These are phyloP conservation scores for Phytophthora foliorum DNA, from an alignment of 352 stramenopile genomes.

Conservation along the genomic window DNA sequence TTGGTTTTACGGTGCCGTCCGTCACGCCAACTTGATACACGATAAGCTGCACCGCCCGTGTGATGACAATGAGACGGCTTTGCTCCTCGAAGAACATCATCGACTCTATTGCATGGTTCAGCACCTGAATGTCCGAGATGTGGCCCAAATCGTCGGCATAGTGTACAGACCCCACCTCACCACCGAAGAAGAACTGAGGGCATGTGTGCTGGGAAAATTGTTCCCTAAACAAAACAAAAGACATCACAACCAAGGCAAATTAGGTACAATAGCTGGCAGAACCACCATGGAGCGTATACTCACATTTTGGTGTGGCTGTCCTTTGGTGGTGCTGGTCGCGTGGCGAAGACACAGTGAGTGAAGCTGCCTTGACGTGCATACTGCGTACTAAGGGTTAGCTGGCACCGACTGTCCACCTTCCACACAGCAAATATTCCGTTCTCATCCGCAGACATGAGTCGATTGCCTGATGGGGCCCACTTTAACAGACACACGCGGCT, in stretches of 20 bases:
- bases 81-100: slow-evolving; percentile 92
- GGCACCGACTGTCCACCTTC: slow-evolving; percentile 85
- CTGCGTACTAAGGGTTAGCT: slow-evolving; percentile 82
- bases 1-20: slow-evolving; percentile 87
- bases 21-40: slow-evolving; percentile 89
- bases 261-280: background rate
- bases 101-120: slow-evolving; percentile 88
- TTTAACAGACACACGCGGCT: slow-evolving; percentile 83
- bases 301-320: slow-evolving; percentile 62
- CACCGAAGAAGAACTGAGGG: slow-evolving; percentile 95
- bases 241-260: background rate
- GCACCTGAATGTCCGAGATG: slow-evolving; percentile 90
- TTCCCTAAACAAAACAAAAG: slow-evolving; percentile 38
- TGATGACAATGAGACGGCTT: slow-evolving; percentile 92
- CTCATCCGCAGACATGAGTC: slow-evolving; percentile 92
- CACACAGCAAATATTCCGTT: slow-evolving; percentile 87
- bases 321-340: slow-evolving; percentile 42
- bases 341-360: slow-evolving; percentile 91
- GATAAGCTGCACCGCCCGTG: slow-evolving; percentile 86
- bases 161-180: slow-evolving; percentile 90
- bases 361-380: slow-evolving; percentile 90
- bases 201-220: slow-evolving; percentile 66
- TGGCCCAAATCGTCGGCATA: slow-evolving; percentile 94
- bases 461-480: slow-evolving; percentile 89
- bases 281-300: background rate